These are phyloP conservation scores for Zygnema cylindricum DNA, from an alignment of 139 green algal species.

Conservation along the genomic window DNA sequence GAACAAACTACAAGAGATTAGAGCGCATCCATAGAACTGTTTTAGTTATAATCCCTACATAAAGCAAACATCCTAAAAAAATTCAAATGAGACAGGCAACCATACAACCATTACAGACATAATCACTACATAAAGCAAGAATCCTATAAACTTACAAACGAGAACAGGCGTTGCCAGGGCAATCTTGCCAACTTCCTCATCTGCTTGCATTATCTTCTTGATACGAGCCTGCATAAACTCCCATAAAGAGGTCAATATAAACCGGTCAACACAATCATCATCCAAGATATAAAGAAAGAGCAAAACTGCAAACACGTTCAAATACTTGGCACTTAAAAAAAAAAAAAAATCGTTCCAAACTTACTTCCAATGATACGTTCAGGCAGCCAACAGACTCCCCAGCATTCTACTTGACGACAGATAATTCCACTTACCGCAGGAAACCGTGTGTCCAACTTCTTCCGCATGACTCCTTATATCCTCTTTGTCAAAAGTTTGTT, in stretches of 20 bases:
- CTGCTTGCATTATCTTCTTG: slow-evolving; percentile 93
- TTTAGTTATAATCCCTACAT: too few species aligned
- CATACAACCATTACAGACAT: too few species aligned
- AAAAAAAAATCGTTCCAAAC: neutral
- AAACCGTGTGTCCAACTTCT: slow-evolving; percentile 60
- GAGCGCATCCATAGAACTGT: too few species aligned
- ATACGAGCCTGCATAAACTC: slow-evolving; percentile 72
- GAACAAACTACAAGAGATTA: too few species aligned
- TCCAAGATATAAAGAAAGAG: slow-evolving; percentile 5
- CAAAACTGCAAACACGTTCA: neutral
- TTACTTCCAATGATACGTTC: neutral
- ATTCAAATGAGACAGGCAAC: too few species aligned
- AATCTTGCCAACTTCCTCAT: slow-evolving; percentile 96
- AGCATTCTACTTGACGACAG: neutral
- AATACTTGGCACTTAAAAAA: slow-evolving; percentile 4
- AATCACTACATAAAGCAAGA: too few species aligned
- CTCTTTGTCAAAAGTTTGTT: neutral
- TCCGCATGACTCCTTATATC: slow-evolving; percentile 38
- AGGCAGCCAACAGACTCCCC: neutral
- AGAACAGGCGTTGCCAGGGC: slow-evolving; percentile 84
- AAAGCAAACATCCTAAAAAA: too few species aligned
- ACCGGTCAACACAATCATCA: neutral
- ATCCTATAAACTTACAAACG: slow-evolving; percentile 80
- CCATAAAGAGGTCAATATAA: slow-evolving; percentile 9
- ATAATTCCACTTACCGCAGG: slow-evolving; percentile 42